These are phyloP conservation scores for Cudoniella acicularis DNA, from an alignment of 495 filamentous ascomycete genomes.

Conservation along the genomic window DNA sequence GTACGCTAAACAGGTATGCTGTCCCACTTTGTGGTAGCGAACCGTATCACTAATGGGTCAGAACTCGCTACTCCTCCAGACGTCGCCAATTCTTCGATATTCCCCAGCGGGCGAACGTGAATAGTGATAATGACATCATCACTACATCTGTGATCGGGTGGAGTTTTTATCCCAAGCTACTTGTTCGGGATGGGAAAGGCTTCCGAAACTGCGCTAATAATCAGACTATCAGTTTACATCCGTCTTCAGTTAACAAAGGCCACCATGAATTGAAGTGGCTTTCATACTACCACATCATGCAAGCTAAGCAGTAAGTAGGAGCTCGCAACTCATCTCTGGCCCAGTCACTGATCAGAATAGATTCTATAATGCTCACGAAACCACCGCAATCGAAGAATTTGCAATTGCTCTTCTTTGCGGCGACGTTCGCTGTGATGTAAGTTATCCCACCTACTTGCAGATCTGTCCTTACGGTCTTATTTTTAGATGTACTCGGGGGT, in stretches of 20 bases:
- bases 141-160: slow-evolving; percentile 78
- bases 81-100: slow-evolving; percentile 73
- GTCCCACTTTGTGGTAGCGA: slow-evolving; percentile 12
- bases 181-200: slow-evolving; percentile 81
- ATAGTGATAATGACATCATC: slow-evolving; percentile 74
- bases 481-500: slow-evolving; percentile 76
- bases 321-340: not conserved
- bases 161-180: slow-evolving; percentile 92
- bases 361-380: slow-evolving; percentile 86
- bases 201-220: slow-evolving; percentile 90
- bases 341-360: slow-evolving; percentile 26
- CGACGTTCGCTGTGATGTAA: slow-evolving; percentile 70
- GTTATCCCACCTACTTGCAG: slow-evolving; percentile 25
- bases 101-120: slow-evolving; percentile 65
- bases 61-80: slow-evolving; percentile 37
- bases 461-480: slow-evolving; percentile 21
- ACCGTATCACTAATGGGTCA: slow-evolving; percentile 2
- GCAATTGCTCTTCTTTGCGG: slow-evolving; percentile 81
- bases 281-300: slow-evolving; percentile 95
- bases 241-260: slow-evolving; percentile 79
- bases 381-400: slow-evolving; percentile 74
- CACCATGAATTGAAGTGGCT: slow-evolving; percentile 68
- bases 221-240: slow-evolving; percentile 78
- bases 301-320: slow-evolving; percentile 63
- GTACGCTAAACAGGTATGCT: slow-evolving; percentile 52